phyloP scores from a whole-genome alignment of 306 rosid genomes.

The Mucuna pruriens region DNA sequence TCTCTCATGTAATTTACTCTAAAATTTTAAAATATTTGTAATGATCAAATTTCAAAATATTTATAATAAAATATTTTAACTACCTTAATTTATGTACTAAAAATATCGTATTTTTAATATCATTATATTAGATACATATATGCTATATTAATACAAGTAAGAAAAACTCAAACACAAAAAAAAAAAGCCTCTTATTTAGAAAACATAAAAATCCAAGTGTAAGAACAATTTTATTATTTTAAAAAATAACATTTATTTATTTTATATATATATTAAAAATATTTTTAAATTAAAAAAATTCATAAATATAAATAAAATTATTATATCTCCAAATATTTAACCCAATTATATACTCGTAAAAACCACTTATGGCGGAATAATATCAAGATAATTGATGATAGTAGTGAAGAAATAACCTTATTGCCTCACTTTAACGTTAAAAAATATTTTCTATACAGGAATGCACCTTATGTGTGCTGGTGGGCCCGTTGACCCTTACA shows the following conservation, averaged over 20 bases:
- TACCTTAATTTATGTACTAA: neutral
- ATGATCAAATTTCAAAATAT: neutral
- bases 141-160: neutral
- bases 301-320: too few relatives aligned
- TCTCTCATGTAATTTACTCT: too few relatives aligned
- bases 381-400: too few relatives aligned
- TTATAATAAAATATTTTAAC: too few relatives aligned
- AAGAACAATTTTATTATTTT: neutral
- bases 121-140: too few relatives aligned
- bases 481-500: neutral
- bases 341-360: too few relatives aligned
- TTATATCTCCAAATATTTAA: too few relatives aligned
- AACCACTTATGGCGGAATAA: too few relatives aligned
- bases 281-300: neutral
- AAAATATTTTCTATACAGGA: neutral
- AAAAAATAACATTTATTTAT: neutral
- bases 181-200: neutral
- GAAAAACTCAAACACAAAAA: too few relatives aligned
- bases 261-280: neutral
- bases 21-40: too few relatives aligned
- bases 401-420: too few relatives aligned
- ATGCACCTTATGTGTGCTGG: conserved; percentile 4
- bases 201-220: neutral
- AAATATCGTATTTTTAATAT: too few relatives aligned
- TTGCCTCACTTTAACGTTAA: neutral